These are phyloP conservation scores for Chlorella vulgaris DNA, from an alignment of 139 green algal species.

Conservation along the genomic window DNA sequence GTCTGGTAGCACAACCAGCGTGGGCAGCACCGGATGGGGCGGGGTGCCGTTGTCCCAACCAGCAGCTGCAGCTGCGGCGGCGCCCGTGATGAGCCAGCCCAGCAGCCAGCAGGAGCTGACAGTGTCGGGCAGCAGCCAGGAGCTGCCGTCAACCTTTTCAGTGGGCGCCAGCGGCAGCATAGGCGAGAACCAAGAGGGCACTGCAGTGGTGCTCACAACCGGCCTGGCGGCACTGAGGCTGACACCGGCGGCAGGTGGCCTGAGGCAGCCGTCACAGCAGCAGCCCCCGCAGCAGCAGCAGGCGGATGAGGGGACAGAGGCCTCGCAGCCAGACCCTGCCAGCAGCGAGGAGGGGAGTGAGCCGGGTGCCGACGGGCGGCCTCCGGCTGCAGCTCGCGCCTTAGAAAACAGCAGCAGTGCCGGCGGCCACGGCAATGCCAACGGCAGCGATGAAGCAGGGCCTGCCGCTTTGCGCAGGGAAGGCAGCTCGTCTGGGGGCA, in stretches of 20 bases:
- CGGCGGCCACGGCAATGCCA: not conserved
- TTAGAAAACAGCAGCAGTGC: not conserved
- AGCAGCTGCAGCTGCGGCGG: too few relatives aligned
- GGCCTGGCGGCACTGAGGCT: too few relatives aligned
- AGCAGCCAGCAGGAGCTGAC: not conserved
- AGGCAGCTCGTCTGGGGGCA: not conserved
- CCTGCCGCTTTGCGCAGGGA: not conserved
- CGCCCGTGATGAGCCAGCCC: too few relatives aligned
- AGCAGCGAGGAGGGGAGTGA: not conserved
- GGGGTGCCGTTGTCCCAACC: too few relatives aligned
- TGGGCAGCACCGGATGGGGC: too few relatives aligned
- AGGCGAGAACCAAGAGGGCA: not conserved
- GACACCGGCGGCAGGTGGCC: not conserved
- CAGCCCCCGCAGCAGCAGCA: conserved; percentile 14
- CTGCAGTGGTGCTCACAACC: too few relatives aligned
- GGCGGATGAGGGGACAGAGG: not conserved
- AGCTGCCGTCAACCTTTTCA: not conserved
- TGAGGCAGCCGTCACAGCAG: not conserved
- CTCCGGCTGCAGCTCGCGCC: not conserved
- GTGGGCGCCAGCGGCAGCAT: not conserved
- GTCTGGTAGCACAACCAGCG: not conserved
- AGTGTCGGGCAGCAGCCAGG: not conserved
- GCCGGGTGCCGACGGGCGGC: too few relatives aligned
- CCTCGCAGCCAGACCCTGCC: not conserved
- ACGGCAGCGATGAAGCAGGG: conserved; percentile 3